phyloP scores from a whole-genome alignment of 202 grass and related monocot genomes.

The Zoysia matrella region DNA sequence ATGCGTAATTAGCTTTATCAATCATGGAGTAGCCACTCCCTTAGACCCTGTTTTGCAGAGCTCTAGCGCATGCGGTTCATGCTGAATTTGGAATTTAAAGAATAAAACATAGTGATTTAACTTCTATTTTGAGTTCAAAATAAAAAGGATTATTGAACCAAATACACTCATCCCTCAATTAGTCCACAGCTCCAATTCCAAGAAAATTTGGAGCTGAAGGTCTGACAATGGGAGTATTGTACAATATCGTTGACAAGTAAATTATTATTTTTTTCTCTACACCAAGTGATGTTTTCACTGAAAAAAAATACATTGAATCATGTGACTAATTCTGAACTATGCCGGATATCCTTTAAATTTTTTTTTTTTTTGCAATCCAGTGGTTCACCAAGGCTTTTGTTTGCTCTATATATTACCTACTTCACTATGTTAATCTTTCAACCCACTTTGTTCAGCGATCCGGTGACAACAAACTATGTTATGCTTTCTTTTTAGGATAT shows the following conservation, averaged over 20 bases:
- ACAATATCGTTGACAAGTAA: not conserved
- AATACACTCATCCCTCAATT: too few species aligned
- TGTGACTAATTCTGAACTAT: not conserved
- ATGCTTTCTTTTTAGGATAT: slow-evolving; percentile 63
- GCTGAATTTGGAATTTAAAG: not conserved
- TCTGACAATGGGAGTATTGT: not conserved
- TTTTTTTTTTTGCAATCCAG: not conserved
- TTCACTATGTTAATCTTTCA: not conserved
- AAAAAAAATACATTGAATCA: not conserved
- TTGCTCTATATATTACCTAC: not conserved
- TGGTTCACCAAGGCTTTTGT: not conserved
- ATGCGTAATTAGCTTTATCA: not conserved
- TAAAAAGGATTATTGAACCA: too few species aligned
- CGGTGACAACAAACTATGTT: not conserved
- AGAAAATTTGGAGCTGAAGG: too few species aligned
- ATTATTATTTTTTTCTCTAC: not conserved
- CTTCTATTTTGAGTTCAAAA: too few species aligned
- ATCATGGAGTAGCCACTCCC: slow-evolving; percentile 2
- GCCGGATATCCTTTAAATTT: not conserved
- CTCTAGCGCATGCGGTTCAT: not conserved
- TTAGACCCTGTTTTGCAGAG: not conserved
- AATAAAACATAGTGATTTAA: too few species aligned
- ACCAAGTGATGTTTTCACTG: not conserved
- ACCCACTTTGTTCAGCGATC: not conserved
- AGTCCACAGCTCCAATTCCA: too few species aligned